Evolutionary conservation across 306 rosid genomes (phyloP).

Genomic region (Calophaca sinica): DNA sequence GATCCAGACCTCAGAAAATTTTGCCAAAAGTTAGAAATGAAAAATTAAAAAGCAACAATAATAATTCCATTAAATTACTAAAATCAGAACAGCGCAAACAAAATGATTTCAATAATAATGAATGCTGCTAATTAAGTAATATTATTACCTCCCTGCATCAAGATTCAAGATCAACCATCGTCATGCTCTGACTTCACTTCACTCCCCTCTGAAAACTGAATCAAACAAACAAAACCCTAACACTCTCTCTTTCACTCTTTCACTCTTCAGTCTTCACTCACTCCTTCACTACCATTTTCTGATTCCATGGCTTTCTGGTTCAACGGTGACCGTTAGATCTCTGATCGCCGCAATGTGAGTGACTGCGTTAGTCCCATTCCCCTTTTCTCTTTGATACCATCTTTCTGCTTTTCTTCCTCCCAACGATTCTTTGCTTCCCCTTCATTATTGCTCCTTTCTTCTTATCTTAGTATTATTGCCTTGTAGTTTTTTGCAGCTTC

Average conservation of each 20-base stretch:
- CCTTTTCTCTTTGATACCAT: slow-evolving; percentile 22
- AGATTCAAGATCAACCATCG: slow-evolving; percentile 55
- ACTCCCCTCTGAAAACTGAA: background rate
- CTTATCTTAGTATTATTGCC: too few relatives aligned
- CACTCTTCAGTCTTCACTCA: background rate
- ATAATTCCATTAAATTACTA: slow-evolving; percentile 5
- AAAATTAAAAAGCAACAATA: background rate
- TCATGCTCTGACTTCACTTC: slow-evolving; percentile 44
- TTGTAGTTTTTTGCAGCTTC: slow-evolving; percentile 45
- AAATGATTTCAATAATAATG: slow-evolving; percentile 33
- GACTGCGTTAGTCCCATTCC: slow-evolving; percentile 7
- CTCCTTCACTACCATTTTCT: slow-evolving; percentile 38
- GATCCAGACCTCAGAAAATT: slow-evolving; percentile 3
- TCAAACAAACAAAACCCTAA: slow-evolving; percentile 37
- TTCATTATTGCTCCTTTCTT: background rate
- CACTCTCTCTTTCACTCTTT: slow-evolving; percentile 27
- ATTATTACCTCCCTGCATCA: slow-evolving; percentile 33
- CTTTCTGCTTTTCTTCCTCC: slow-evolving; percentile 34
- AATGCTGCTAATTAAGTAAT: background rate
- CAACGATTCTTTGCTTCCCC: slow-evolving; percentile 65
- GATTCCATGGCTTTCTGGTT: slow-evolving; percentile 4
- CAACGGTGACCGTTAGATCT: slow-evolving; percentile 59
- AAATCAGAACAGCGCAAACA: background rate
- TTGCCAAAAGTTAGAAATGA: slow-evolving; percentile 2
- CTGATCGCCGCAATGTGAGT: slow-evolving; percentile 49